Percentiles rank a stretch among this genome's conserved stretches.
These are phyloP conservation scores for Candida sojae DNA, from an alignment of 1,139 yeast species.

Conservation along the genomic window DNA sequence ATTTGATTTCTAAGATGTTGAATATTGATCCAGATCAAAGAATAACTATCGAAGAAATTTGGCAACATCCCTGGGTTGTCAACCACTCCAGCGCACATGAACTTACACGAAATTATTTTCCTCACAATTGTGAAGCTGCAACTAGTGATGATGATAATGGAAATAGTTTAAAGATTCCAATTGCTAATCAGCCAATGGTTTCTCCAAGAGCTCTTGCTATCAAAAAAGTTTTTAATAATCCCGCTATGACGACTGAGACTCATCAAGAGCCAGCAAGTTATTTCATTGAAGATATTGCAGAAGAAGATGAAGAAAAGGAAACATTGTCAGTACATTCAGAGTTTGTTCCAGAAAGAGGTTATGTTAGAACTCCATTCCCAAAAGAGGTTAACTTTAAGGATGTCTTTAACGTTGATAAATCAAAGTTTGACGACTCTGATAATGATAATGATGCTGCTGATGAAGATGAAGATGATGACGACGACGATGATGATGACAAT, in stretches of 20 bases:
- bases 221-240: constrained; percentile 46
- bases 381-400: constrained; percentile 31
- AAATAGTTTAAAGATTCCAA: constrained; percentile 7
- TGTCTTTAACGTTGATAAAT: constrained; percentile 30
- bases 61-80: constrained; percentile 48
- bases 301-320: constrained; percentile 16
- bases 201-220: constrained; percentile 50
- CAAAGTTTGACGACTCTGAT: constrained; percentile 13
- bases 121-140: constrained; percentile 12
- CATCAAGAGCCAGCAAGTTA: constrained; percentile 18
- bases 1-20: constrained; percentile 56
- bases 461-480: constrained; percentile 20
- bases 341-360: constrained; percentile 5
- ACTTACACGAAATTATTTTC: constrained; percentile 10
- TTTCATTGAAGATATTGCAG: constrained; percentile 25
- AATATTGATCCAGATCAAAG: constrained; percentile 66
- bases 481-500: constrained; percentile 17
- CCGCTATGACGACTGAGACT: constrained; percentile 34
- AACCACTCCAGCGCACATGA: constrained; percentile 6
- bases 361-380: constrained; percentile 36
- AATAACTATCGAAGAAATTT: constrained; percentile 62
- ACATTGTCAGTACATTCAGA: not conserved
- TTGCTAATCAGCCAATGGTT: constrained; percentile 20
- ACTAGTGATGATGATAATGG: not conserved
- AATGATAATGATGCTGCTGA: constrained; percentile 20